Percentiles rank a stretch among this genome's conserved stretches.
Evolutionary conservation across 2,329 filamentous ascomycete genomes (phyloP).

Genomic region (Exserohilum turcica): DNA sequence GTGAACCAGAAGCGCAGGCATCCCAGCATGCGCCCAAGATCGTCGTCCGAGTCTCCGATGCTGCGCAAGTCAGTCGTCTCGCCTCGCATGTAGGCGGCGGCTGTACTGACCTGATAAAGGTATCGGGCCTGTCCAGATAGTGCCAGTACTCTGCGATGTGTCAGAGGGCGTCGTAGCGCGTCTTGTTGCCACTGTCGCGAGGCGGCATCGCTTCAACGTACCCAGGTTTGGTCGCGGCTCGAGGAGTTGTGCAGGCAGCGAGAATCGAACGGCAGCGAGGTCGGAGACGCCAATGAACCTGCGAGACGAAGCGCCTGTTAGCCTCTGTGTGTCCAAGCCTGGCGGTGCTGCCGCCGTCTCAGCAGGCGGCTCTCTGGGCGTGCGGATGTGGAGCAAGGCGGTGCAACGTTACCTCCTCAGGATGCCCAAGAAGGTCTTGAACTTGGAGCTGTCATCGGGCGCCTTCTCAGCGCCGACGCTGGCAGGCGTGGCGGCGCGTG

Average conservation of each 20-base stretch:
- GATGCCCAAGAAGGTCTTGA: conserved; percentile 86
- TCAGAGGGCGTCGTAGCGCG: conserved; percentile 22
- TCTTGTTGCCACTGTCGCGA: conserved; percentile 3
- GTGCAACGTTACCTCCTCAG: conserved; percentile 72
- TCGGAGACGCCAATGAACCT: conserved; percentile 97
- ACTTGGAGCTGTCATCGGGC: conserved; percentile 81
- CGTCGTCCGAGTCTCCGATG: conserved; percentile 87
- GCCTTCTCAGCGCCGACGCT: conserved; percentile 57
- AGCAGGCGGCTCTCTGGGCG: too few species aligned
- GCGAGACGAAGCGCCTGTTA: conserved; percentile 23
- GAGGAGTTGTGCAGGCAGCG: conserved; percentile 89
- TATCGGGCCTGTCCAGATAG: conserved; percentile 92
- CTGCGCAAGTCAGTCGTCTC: conserved; percentile 53
- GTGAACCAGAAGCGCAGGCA: conserved; percentile 98
- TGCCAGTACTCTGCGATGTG: conserved; percentile 85
- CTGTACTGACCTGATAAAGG: conserved; percentile 68
- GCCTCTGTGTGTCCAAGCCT: conserved; percentile 7
- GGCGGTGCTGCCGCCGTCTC: background rate
- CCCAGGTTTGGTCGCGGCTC: conserved; percentile 93
- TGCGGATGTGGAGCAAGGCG: background rate
- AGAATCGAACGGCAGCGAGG: conserved; percentile 94
- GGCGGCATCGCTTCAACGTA: conserved; percentile 44
- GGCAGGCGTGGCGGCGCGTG: conserved; percentile 43
- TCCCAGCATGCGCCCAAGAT: conserved; percentile 91
- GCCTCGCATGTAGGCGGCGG: background rate